Evolutionary conservation across 1,284 basidiomycete species (phyloP), one percentile per base, ranked within the genome.

Genomic region (Inonotus hispidus): DNA sequence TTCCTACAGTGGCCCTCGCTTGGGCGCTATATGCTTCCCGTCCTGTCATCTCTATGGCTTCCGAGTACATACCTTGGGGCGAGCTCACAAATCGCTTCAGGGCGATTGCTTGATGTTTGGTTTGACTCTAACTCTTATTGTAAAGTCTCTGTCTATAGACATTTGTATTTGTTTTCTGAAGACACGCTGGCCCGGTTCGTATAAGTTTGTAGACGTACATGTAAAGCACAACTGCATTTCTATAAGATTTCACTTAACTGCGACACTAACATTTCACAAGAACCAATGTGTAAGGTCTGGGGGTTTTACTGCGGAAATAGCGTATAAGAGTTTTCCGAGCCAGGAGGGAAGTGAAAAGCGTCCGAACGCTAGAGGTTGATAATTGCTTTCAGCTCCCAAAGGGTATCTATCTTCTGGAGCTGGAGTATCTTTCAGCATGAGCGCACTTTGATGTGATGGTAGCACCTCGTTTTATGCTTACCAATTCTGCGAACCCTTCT

Each of bases 401-500:
- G 25, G 27, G 27, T 23, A 21, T 63, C 62, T 10, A 63, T 10
- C 41, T 57, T 60, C 27, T 63, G 53, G 14, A 63, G 58, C 62
- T 63, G 32, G 14, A n/a, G 23, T 35, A 16, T 23, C 11, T 4
- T 13, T 43, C 14, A 52, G 16, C 46, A 49, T 49, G 21, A 49
- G 46, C 46, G 46, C 25, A 25, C 14, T 23, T 25, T 25, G 46
- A 49, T 49, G 25, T 7, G 25, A 49, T 23, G 25, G 23, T 25
- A 7, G 21, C 23, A 25, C 46, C 46, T 14, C 25, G 14, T 14
- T 14, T 25, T 49, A 29, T 25, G 60, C 69, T 53, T 50, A 73
- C 73, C 65, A 74, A 55, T 35, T 71, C 63, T 21, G 58, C 60
- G 62, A 74, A 74, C 1, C 71, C 71, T 1, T 74, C 71, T 62